These are phyloP conservation scores for Aspergillus pseudotamarii DNA, from an alignment of 2,329 filamentous ascomycete genomes.

Conservation along the genomic window DNA sequence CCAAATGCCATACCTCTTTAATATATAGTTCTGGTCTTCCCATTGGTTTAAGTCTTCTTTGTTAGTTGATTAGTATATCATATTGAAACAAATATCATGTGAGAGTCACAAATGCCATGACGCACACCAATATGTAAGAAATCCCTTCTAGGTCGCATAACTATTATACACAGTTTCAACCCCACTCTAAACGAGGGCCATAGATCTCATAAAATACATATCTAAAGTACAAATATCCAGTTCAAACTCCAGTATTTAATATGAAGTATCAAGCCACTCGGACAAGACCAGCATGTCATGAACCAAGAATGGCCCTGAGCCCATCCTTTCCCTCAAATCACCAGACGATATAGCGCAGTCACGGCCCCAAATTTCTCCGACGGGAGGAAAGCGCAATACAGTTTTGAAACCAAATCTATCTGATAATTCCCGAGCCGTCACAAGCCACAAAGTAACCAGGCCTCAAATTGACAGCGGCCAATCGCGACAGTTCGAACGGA, in stretches of 20 bases:
- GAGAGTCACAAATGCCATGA: background rate
- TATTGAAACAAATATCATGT: background rate
- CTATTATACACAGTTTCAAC: background rate
- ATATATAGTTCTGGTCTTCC: background rate
- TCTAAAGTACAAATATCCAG: background rate
- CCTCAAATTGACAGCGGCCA: background rate
- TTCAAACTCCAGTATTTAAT: background rate
- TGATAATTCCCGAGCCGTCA: background rate
- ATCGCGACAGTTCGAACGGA: background rate
- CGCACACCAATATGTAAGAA: background rate
- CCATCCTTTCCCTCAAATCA: background rate
- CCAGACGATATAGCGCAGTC: background rate
- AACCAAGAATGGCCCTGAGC: background rate
- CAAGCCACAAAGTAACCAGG: background rate
- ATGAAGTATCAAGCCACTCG: background rate
- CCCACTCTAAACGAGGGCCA: background rate
- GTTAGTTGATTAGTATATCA: background rate
- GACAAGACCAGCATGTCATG: background rate
- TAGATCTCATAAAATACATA: background rate
- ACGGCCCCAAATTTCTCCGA: background rate
- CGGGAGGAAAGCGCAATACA: background rate
- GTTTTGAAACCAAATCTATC: background rate
- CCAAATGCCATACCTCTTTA: background rate
- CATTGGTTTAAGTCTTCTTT: background rate
- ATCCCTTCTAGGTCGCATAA: background rate